Base-by-base conservation (phyloP, 495 filamentous ascomycete species). In the Rostrohypoxylon terebratum region DNA sequence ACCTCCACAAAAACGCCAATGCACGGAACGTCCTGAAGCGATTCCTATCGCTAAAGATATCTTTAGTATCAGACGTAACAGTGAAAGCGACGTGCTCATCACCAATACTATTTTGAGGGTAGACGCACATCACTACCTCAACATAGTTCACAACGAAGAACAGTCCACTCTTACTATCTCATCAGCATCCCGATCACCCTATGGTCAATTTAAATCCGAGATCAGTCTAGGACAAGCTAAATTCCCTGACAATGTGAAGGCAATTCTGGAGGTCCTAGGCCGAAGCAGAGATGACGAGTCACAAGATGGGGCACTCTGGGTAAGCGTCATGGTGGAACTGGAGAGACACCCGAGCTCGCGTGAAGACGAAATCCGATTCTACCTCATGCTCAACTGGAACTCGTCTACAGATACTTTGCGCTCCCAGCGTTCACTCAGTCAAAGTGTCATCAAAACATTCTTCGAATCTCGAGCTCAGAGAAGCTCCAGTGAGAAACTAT, bases 331-430 rank as follows among this genome's bases (percentile, higher is more conserved):
- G 1, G 31, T 76, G 14, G 42, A 55, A 13, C 28, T 74, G 21
- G 62, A 74, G 23, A 60, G 53, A 48, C 50, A 47, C 16, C 6
- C 58, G 13, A 47, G 44, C 16, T 6, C 58, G 13, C 42, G 44
- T 10, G 50, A 50, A 38, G 69, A 67, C 10, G 40, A 61, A 11
- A 38, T 78, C 40, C 67, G 51, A 45, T 40, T 79, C 38, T 47
- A 36, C 10, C 53, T 80, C 13, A 53, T 67, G 14, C 45, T 80
- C 25, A 68, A 64, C 7, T 80, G 77, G 74, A 78, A 80, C 28
- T 16, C 53, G 18, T 63, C 68, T 11, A 67, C 59, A 9, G 53
- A 62, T 44, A 20, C 36, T 23, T 28, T 75, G n/a, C 73, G 61
- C 8, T 47, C 34, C n/a, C 69, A 77, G 48, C 74, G 71, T 6